Conservation (phyloP, 306 rosid species). For the Trifolium pratense region DNA sequence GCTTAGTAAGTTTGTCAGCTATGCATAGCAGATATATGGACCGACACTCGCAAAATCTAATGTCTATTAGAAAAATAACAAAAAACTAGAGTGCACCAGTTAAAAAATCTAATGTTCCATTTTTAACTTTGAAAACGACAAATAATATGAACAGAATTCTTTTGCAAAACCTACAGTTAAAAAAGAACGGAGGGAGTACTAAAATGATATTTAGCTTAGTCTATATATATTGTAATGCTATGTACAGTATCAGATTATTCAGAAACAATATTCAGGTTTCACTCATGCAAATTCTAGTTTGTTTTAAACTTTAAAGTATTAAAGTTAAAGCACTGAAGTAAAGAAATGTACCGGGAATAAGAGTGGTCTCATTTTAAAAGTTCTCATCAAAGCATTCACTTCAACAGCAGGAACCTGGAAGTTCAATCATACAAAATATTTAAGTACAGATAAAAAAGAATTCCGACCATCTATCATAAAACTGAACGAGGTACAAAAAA, state of each 20-base stretch:
- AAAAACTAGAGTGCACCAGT: slow-evolving; percentile 1
- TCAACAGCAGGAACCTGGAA: slow-evolving; percentile 89
- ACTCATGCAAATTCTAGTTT: slow-evolving; percentile 11
- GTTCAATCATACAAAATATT: slow-evolving; percentile 41
- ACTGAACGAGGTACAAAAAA: slow-evolving; percentile 10
- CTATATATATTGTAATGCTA: slow-evolving; percentile 14
- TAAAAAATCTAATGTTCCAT: background rate
- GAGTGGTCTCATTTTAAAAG: slow-evolving; percentile 93
- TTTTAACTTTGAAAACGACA: background rate
- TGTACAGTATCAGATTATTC: slow-evolving; percentile 6
- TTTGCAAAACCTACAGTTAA: background rate
- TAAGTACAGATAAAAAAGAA: slow-evolving; percentile 32
- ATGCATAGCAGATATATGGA: slow-evolving; percentile 12
- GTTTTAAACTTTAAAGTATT: slow-evolving; percentile 21
- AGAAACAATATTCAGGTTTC: slow-evolving; percentile 10
- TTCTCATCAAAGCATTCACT: slow-evolving; percentile 91
- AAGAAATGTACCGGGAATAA: slow-evolving; percentile 78
- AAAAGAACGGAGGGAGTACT: background rate
- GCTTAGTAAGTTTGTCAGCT: slow-evolving; percentile 10
- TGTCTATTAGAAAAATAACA: background rate
- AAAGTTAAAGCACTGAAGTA: slow-evolving; percentile 16
- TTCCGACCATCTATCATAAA: slow-evolving; percentile 25
- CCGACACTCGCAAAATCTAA: background rate
- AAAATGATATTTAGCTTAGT: slow-evolving; percentile 2
- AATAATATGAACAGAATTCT: background rate